These are phyloP conservation scores for Colletotrichum sansevieriae DNA, from an alignment of 2,329 filamentous ascomycete genomes.

Conservation along the genomic window DNA sequence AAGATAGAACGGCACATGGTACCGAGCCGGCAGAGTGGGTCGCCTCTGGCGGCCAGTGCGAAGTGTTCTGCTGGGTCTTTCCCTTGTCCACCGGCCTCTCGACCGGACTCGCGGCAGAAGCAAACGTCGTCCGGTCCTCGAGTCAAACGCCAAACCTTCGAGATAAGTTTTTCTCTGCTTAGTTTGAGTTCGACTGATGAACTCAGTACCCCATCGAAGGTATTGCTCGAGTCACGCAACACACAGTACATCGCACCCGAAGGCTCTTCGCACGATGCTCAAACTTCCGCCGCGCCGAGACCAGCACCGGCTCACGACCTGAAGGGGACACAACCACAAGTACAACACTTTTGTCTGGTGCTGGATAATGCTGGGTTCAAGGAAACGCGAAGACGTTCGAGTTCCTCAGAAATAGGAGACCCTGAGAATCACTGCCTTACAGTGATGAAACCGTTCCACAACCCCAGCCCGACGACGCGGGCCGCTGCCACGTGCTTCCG, in stretches of 20 bases:
- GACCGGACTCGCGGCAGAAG: slow-evolving; percentile 2
- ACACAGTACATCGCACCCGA: neutral
- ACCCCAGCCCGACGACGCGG: slow-evolving; percentile 5
- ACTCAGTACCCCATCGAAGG: neutral
- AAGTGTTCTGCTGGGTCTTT: neutral
- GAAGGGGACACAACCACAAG: neutral
- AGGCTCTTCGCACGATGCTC: neutral
- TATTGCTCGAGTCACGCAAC: slow-evolving; percentile 14
- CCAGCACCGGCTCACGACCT: neutral
- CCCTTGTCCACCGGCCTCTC: slow-evolving; percentile 2
- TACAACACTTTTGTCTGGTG: neutral
- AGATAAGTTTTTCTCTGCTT: neutral
- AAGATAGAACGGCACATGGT: neutral
- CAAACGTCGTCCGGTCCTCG: slow-evolving; percentile 5
- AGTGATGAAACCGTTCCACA: neutral
- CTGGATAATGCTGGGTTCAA: too few species aligned
- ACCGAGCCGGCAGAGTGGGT: slow-evolving; percentile 5
- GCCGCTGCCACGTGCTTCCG: slow-evolving; percentile 15
- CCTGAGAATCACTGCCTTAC: neutral
- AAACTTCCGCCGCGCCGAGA: too few species aligned
- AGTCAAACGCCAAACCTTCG: slow-evolving; percentile 1
- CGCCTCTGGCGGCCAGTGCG: neutral
- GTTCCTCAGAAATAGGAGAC: neutral
- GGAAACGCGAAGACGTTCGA: too few species aligned
- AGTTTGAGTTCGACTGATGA: neutral